Percentiles rank a stretch among this genome's conserved stretches.
Conservation (phyloP, 2,329 filamentous ascomycete genomes). For the Aspergillus aculeatus region DNA sequence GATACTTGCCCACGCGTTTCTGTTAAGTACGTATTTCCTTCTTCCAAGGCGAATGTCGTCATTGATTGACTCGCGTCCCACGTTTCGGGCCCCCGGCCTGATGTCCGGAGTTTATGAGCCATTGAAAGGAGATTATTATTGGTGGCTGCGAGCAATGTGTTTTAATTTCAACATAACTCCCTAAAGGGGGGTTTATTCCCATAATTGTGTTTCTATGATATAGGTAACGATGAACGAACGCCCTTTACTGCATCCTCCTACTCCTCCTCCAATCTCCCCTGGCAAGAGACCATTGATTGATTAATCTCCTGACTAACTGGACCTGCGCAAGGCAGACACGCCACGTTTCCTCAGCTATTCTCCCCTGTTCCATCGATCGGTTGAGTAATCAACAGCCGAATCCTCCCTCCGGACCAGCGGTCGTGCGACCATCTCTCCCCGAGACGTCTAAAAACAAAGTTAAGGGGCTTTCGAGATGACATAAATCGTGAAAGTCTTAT, state of each 20-base stretch:
- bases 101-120: conserved; percentile 16
- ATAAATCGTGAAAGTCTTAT: conserved; percentile 18
- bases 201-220: conserved; percentile 1
- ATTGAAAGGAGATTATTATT: background rate
- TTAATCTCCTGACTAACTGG: conserved; percentile 6
- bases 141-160: background rate
- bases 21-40: conserved; percentile 1
- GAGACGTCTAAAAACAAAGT: background rate
- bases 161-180: background rate
- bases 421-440: conserved; percentile 17
- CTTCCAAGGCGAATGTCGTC: conserved; percentile 25
- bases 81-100: conserved; percentile 24
- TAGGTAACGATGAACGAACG: background rate
- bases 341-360: conserved; percentile 6
- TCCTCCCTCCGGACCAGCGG: conserved; percentile 16
- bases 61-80: conserved; percentile 35
- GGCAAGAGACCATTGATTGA: background rate
- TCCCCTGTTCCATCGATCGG: background rate
- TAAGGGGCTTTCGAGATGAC: conserved; percentile 17
- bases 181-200: background rate
- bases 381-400: too few species aligned
- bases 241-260: background rate
- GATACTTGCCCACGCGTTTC: conserved; percentile 11
- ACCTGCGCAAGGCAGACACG: conserved; percentile 4
- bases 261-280: background rate